Conservation (phyloP, 352 stramenopile species). For the Pythium chondricola region DNA sequence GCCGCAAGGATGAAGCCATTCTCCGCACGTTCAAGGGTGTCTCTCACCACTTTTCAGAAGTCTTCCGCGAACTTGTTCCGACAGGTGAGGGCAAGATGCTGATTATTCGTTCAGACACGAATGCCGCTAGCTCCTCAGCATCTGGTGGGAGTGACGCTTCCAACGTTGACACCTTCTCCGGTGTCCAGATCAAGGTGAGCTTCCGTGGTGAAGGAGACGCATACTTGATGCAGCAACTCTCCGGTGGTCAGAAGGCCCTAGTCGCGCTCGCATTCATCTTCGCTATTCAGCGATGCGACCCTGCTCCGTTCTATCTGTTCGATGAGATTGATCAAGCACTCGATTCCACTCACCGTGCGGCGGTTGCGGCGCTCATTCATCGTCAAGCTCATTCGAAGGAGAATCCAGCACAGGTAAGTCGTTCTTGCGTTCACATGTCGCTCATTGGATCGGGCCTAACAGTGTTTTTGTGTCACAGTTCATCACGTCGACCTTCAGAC, state of each 20-base stretch:
- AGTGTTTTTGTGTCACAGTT: conserved; percentile 59
- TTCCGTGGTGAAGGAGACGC: conserved; percentile 96
- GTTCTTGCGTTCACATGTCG: background rate
- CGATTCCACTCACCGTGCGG: conserved; percentile 97
- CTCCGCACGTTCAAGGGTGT: conserved; percentile 98
- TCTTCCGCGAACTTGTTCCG: conserved; percentile 98
- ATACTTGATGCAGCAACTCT: conserved; percentile 98
- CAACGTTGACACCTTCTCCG: conserved; percentile 91
- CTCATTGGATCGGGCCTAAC: background rate
- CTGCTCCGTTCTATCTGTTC: conserved; percentile 99
- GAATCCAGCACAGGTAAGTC: conserved; percentile 91
- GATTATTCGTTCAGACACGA: conserved; percentile 89
- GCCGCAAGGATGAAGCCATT: conserved; percentile 98
- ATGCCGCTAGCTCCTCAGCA: conserved; percentile 4
- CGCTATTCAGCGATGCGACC: conserved; percentile 97
- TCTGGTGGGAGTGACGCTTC: conserved; percentile 22
- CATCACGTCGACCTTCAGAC: conserved; percentile 99
- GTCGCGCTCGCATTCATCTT: conserved; percentile 99
- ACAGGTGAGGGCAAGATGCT: conserved; percentile 95
- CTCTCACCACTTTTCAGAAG: conserved; percentile 96
- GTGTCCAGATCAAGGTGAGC: conserved; percentile 97
- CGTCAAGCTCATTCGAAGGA: conserved; percentile 93
- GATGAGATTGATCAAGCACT: conserved; percentile 99
- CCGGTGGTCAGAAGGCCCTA: conserved; percentile 98
- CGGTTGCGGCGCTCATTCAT: conserved; percentile 96